These are phyloP conservation scores for Plantago ovata DNA, from an alignment of 257 asterid genomes.

Conservation along the genomic window DNA sequence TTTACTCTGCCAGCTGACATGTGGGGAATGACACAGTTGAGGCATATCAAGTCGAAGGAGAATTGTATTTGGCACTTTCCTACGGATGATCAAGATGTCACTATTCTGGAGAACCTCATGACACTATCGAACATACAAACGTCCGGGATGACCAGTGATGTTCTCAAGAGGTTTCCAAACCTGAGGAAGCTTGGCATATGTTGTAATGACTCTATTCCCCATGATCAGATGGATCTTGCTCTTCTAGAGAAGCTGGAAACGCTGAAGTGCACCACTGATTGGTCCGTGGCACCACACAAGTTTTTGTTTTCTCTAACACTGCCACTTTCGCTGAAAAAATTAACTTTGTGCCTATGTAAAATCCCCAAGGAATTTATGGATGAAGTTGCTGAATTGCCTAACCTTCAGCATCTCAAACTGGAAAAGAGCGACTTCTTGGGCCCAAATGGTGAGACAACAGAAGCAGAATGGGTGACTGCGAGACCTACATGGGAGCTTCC, in stretches of 20 bases:
- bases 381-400: neutral
- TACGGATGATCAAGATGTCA: neutral
- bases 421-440: constrained; percentile 6
- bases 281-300: neutral
- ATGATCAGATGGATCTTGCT: neutral
- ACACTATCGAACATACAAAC: neutral
- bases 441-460: constrained; percentile 1
- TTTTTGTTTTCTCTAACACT: neutral
- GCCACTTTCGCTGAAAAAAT: neutral
- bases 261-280: neutral
- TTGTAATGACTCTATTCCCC: neutral
- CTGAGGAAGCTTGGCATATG: neutral
- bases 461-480: neutral
- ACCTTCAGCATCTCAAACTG: constrained; percentile 8
- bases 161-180: neutral
- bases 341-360: constrained; percentile 2
- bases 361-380: neutral
- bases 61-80: neutral
- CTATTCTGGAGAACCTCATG: neutral
- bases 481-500: constrained; percentile 18
- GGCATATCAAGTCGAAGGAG: neutral
- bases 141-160: neutral
- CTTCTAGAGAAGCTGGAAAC: constrained; percentile 1
- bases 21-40: constrained; percentile 3
- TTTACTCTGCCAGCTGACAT: neutral